These are phyloP conservation scores for Lactifluus echinatus DNA, from an alignment of 768 basidiomycete species.

Conservation along the genomic window DNA sequence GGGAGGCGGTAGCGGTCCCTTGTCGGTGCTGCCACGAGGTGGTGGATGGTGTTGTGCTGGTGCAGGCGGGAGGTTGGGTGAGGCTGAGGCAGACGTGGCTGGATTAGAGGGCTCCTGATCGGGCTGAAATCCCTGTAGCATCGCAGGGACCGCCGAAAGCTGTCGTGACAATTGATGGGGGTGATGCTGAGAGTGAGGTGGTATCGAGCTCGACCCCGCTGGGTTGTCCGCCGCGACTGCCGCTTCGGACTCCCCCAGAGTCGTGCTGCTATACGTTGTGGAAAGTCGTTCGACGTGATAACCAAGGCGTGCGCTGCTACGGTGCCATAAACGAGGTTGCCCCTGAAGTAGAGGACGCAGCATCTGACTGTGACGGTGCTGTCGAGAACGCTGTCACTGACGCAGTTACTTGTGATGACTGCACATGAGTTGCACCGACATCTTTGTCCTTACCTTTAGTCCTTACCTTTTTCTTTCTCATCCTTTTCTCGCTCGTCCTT, in stretches of 20 bases:
- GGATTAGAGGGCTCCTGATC: neutral
- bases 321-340: slow-evolving; percentile 15
- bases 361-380: slow-evolving; percentile 14
- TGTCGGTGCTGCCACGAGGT: neutral
- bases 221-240: neutral
- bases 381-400: slow-evolving; percentile 8
- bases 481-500: slow-evolving; percentile 16
- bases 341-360: slow-evolving; percentile 11
- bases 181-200: neutral
- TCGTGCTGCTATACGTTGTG: neutral
- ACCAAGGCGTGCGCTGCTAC: slow-evolving; percentile 9
- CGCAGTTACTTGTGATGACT: neutral
- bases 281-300: slow-evolving; percentile 9
- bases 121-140: neutral
- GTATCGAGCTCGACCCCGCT: neutral
- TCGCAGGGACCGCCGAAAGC: neutral
- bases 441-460: slow-evolving; percentile 14
- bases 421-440: neutral
- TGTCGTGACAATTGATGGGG: neutral
- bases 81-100: neutral
- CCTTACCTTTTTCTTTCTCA: slow-evolving; percentile 14
- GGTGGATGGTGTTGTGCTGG: neutral
- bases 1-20: neutral
- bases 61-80: neutral
- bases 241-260: slow-evolving; percentile 1